Percentiles rank a stretch among this genome's conserved stretches.
phyloP scores from a whole-genome alignment of 257 asterid genomes.

The Salvia hispanica region DNA sequence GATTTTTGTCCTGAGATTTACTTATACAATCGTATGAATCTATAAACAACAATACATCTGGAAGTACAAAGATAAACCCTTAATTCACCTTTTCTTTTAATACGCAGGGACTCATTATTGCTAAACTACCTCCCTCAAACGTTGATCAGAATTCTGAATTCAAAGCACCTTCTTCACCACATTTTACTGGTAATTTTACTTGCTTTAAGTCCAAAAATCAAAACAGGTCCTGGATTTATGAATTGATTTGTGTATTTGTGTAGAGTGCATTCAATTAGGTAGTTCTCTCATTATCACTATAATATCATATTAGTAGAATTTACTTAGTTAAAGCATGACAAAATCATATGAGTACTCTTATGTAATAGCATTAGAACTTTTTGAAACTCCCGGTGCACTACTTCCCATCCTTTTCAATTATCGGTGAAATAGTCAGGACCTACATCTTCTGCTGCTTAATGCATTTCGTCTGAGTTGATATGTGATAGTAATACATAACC shows the following conservation, averaged over 20 bases:
- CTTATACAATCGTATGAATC: background rate
- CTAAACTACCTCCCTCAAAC: conserved; percentile 49
- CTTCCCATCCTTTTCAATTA: background rate
- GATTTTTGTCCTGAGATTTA: background rate
- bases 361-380: background rate
- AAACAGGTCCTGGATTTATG: background rate
- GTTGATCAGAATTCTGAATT: conserved; percentile 41
- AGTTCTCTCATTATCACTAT: background rate
- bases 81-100: conserved; percentile 11
- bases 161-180: conserved; percentile 44
- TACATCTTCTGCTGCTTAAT: background rate
- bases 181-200: conserved; percentile 41
- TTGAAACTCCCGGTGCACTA: conserved; percentile 1
- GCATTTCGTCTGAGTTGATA: background rate
- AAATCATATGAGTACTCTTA: conserved; percentile 2
- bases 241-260: background rate
- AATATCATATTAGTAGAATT: background rate
- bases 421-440: background rate
- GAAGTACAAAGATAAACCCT: conserved; percentile 12
- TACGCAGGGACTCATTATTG: conserved; percentile 55
- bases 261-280: background rate
- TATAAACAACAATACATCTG: background rate
- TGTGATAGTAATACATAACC: too few relatives aligned
- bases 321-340: background rate
- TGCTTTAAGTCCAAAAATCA: background rate